phyloP scores from a whole-genome alignment of 768 basidiomycete species.

The Suillus fuscotomentosus region DNA sequence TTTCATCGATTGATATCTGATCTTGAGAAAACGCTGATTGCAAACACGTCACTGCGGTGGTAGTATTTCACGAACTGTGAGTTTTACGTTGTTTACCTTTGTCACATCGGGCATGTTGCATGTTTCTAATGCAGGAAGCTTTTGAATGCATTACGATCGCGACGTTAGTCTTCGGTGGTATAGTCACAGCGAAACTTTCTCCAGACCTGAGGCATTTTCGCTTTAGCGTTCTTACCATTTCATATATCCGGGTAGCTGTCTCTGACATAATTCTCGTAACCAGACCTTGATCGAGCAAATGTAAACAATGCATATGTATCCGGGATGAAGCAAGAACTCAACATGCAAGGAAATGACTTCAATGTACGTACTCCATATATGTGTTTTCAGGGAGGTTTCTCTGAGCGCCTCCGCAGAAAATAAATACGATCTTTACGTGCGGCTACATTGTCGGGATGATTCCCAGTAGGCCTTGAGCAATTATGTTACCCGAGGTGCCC shows the following conservation, averaged over 20 bases:
- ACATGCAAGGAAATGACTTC: slow-evolving; percentile 62
- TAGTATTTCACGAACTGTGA: slow-evolving; percentile 69
- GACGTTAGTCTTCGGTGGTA: too few species aligned
- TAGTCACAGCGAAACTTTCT: neutral
- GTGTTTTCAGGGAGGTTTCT: neutral
- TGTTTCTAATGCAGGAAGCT: neutral
- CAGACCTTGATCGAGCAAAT: slow-evolving; percentile 69
- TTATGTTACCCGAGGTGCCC: neutral
- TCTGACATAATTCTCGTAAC: slow-evolving; percentile 8
- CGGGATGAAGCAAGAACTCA: slow-evolving; percentile 72
- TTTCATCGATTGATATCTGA: slow-evolving; percentile 12
- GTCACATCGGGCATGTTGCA: neutral
- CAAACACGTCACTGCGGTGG: slow-evolving; percentile 9
- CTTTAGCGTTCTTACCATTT: neutral
- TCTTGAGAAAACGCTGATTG: slow-evolving; percentile 5
- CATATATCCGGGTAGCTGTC: neutral
- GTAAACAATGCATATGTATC: slow-evolving; percentile 76
- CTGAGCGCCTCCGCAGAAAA: slow-evolving; percentile 38
- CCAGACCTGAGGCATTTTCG: neutral
- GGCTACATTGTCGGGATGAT: slow-evolving; percentile 78
- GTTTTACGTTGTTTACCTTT: slow-evolving; percentile 11
- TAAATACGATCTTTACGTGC: slow-evolving; percentile 71
- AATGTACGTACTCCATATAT: slow-evolving; percentile 38
- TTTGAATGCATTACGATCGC: neutral
- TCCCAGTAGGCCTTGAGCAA: slow-evolving; percentile 42